Conservation (phyloP, 108 stramenopile species). For the Cyclotella kingstonii region DNA sequence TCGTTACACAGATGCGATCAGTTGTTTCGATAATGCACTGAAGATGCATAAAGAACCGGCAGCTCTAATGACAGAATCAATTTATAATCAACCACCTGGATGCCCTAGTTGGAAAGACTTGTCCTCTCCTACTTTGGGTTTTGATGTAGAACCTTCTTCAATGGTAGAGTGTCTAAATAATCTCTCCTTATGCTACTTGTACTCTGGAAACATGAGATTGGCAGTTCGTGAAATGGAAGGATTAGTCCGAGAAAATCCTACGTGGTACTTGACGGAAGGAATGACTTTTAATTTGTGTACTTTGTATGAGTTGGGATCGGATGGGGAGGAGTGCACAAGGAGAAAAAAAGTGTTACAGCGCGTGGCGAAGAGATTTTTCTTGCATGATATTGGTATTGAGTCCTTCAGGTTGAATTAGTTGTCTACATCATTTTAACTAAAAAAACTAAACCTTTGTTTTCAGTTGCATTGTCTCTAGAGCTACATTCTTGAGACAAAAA, state of each 20-base stretch:
- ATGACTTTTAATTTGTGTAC: conserved; percentile 92
- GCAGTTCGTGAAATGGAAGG: conserved; percentile 71
- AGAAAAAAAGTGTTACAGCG: conserved; percentile 79
- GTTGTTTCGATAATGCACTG: conserved; percentile 52
- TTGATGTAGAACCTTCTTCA: conserved; percentile 42
- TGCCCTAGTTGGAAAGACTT: conserved; percentile 35
- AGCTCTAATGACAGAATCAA: background rate
- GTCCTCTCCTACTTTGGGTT: conserved; percentile 33
- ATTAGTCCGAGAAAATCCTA: conserved; percentile 78
- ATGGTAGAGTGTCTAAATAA: conserved; percentile 74
- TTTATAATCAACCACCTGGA: conserved; percentile 5
- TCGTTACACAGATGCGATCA: conserved; percentile 61
- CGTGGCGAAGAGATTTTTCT: conserved; percentile 80
- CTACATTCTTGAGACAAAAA: background rate
- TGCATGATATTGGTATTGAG: conserved; percentile 88
- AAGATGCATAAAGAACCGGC: conserved; percentile 24
- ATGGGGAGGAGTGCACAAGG: conserved; percentile 61
- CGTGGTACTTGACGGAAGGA: conserved; percentile 74
- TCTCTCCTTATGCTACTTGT: conserved; percentile 70
- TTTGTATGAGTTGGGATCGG: conserved; percentile 86
- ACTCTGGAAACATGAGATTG: conserved; percentile 64
- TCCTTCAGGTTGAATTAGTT: conserved; percentile 66
- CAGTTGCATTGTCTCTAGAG: too few relatives aligned
- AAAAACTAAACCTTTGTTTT: too few relatives aligned
- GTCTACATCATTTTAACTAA: too few relatives aligned